phyloP scores from a whole-genome alignment of 345 rosid species.

The Corymbia maculata region DNA sequence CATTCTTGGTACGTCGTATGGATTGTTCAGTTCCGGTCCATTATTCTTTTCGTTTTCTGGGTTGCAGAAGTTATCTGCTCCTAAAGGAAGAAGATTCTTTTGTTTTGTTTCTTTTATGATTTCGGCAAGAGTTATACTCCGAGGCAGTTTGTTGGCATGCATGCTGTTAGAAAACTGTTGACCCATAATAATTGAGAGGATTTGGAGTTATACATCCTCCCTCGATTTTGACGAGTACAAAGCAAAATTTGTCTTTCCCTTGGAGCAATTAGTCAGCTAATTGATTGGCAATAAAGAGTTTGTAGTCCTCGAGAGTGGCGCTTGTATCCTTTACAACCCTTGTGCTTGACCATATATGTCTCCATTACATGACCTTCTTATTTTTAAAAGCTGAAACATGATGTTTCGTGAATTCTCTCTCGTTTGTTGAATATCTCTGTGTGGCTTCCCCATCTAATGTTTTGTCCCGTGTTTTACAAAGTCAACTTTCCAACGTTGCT shows the following conservation, averaged over 20 bases:
- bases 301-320: not conserved
- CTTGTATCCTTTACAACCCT: not conserved
- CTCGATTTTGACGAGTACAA: not conserved
- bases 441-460: not conserved
- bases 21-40: not conserved
- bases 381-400: not conserved
- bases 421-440: not conserved
- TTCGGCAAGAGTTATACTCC: not conserved
- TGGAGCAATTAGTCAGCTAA: not conserved
- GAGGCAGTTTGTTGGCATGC: not conserved
- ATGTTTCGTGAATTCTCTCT: not conserved
- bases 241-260: not conserved
- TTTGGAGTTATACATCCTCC: not conserved
- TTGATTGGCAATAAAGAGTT: not conserved
- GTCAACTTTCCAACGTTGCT: not conserved
- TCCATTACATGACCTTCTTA: not conserved
- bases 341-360: not conserved
- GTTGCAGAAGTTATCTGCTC: not conserved
- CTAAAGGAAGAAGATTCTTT: not conserved
- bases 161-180: not conserved
- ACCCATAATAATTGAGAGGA: not conserved
- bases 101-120: not conserved
- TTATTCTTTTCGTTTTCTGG: not conserved
- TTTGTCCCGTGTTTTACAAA: not conserved
- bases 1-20: slow-evolving; percentile 48